Percentiles rank a stretch among this genome's conserved stretches.
Conservation (phyloP, 495 filamentous ascomycete genomes). For the Achaetomiella virescens region DNA sequence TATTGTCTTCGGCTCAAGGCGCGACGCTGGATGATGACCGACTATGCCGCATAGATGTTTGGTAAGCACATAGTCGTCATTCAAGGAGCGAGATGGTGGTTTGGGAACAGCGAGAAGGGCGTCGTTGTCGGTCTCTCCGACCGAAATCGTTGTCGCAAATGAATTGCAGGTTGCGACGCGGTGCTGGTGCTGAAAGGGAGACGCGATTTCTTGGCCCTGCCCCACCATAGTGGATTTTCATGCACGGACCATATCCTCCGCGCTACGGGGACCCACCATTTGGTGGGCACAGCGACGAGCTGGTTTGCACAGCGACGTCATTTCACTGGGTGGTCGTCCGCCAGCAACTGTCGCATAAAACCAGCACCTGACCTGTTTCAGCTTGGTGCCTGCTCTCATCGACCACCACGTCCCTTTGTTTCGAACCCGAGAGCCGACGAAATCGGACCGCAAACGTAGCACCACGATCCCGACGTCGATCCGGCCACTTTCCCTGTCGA, state of each 20-base stretch:
- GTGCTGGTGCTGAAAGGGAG: not conserved
- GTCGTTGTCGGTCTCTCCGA: not conserved
- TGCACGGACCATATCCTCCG: not conserved
- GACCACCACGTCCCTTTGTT: not conserved
- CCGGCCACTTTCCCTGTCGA: too few relatives aligned
- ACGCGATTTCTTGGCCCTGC: conserved; percentile 7
- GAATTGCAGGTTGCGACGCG: not conserved
- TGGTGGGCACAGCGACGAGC: not conserved
- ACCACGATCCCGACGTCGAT: too few relatives aligned
- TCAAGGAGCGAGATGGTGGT: not conserved
- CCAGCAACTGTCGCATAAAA: conserved; percentile 9
- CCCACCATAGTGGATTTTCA: not conserved
- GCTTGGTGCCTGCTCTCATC: not conserved
- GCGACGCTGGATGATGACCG: too few relatives aligned
- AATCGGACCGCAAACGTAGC: not conserved
- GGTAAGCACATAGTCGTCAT: too few relatives aligned
- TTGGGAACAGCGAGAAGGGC: not conserved
- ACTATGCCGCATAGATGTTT: too few relatives aligned
- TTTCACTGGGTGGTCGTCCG: conserved; percentile 6
- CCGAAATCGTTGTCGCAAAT: too few relatives aligned
- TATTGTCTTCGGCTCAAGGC: too few relatives aligned
- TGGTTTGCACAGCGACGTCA: conserved; percentile 26
- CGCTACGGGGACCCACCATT: too few relatives aligned
- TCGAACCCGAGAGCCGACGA: not conserved
- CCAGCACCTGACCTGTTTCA: conserved; percentile 6